phyloP scores from a whole-genome alignment of 2,329 filamentous ascomycete genomes.

The Ophiostoma sp. region DNA sequence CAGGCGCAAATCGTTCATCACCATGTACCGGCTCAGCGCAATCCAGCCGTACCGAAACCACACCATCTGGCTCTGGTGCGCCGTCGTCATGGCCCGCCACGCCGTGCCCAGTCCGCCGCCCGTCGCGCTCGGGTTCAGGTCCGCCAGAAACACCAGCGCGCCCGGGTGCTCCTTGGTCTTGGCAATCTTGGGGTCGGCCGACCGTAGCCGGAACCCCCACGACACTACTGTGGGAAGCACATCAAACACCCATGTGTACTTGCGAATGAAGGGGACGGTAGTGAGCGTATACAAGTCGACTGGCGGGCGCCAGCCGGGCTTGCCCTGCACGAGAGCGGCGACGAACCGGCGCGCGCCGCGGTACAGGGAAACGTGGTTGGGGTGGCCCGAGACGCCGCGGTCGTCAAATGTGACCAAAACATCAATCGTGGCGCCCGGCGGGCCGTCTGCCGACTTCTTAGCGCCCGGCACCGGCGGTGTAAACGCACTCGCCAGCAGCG shows the following conservation, averaged over 20 bases:
- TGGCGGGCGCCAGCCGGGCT: constrained; percentile 66
- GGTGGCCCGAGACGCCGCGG: constrained; percentile 80
- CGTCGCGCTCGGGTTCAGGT: constrained; percentile 52
- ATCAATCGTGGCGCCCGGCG: constrained; percentile 64
- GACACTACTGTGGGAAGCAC: constrained; percentile 66
- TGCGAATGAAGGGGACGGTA: constrained; percentile 70
- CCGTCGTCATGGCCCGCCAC: constrained; percentile 82
- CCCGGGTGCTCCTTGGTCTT: constrained; percentile 50
- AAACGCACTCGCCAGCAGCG: constrained; percentile 71
- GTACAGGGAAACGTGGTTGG: constrained; percentile 90
- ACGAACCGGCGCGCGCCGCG: constrained; percentile 77
- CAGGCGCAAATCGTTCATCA: constrained; percentile 79
- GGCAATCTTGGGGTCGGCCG: constrained; percentile 28
- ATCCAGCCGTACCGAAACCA: constrained; percentile 99
- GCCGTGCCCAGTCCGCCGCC: constrained; percentile 57
- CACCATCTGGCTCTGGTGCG: constrained; percentile 93
- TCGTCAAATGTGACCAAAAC: constrained; percentile 86
- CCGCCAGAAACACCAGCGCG: constrained; percentile 65
- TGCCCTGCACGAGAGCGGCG: constrained; percentile 61
- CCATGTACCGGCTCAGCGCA: constrained; percentile 86
- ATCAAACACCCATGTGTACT: constrained; percentile 80
- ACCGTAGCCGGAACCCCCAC: constrained; percentile 47
- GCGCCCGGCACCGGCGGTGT: constrained; percentile 52
- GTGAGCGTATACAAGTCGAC: constrained; percentile 84
- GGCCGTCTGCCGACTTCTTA: constrained; percentile 32